Base-by-base conservation (phyloP, 2,329 filamentous ascomycete genomes). In the Arachnomyces sp. region DNA sequence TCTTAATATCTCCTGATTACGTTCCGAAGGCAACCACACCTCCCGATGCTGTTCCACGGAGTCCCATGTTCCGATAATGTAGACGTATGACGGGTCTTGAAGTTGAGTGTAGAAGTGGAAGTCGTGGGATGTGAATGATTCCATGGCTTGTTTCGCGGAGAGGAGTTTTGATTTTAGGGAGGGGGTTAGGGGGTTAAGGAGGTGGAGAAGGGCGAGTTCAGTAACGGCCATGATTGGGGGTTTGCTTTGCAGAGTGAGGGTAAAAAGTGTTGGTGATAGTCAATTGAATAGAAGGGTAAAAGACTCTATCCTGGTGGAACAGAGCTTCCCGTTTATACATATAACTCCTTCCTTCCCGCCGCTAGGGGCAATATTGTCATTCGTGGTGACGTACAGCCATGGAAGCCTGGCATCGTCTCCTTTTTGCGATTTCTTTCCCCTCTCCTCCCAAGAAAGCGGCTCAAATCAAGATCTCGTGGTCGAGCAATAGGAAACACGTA, bases 31-130 rank as follows among this genome's bases (percentile, higher is more conserved):
- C 3, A 73, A 61, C 55, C 68, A 72, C 1, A 59, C 52, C 2
- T 61, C 50, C 40, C 60, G 51, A 38, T 73, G 70, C 38, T 63
- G 57, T 1, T 52, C 53, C 2, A 67, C 49, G 2, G 63, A 69
- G 2, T 60, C 54, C 70, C 69, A 73, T 43, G 60, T 61, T 7
- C 67, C 69, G 6, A 72, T 36, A 9, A 73, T 57, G 49, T 70
- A 72, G 14, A 67, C 49, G 8, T 53, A 50, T 0, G 54, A 48
- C 0, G 65, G 61, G 43, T 72, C 63, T 40, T 73, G 65, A n/a
- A 64, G 34, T 37, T 71, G 66, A 15, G 63, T 58, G 29, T 65
- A 58, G 47, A 61, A 63, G 40, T 59, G 53, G 32, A 68, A 67
- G 0, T 52, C 44, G 16, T 59, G 55, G 1, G 52, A 49, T 0